Base-by-base conservation (phyloP, 2,329 filamentous ascomycete species). In the Arthrobotrys pseudoclavata region DNA sequence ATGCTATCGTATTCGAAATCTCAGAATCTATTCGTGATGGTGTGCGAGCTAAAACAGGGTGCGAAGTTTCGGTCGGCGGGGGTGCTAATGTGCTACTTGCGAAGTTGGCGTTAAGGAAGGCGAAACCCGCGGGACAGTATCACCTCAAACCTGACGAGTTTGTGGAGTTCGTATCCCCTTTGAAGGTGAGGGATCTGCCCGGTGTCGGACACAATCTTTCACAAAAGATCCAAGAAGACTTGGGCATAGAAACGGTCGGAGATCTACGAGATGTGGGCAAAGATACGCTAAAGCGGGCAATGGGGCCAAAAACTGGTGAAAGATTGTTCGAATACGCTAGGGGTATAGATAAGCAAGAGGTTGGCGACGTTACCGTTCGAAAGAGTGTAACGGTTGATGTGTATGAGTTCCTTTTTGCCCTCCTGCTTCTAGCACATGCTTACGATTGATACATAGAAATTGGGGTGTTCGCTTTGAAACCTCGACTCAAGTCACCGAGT, bases 331-430 rank as follows among this genome's bases (percentile, higher is more conserved):
- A 97, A 63, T 98, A 97, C 83, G 88, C 95, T 22, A 89, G 93
- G 4, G 96, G 96, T 1, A 93, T 98, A 60, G 96, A 99, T 84
- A 61, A 72, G 50, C 64, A 70, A 20, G 93, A 97, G 83, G 93
- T 98, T 4, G 95, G 94, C 34, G 92, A 95, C 71, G 92, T 96
- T 82, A 89, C 91, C 0, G 86, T 93, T 15, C 90, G 96, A 67
- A 99, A 98, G 82, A 98, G 95, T 0, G 93, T 99, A 0, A 98
- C 96, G 1, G 95, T 95, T 0, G 96, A 99, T 83, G 93, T 99
- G 80, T 80, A 76, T 53, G 79, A 74, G 47, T 52, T 7, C 10
- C 18, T 22, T 62, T 42, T 53, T 31, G 55, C 40, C 52, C 67
- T 29, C 4, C n/a, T n/a, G 0, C 15, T 52, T 29, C 15, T 22